Base-by-base conservation (phyloP, 345 rosid genomes). In the Syzygium aromaticum region DNA sequence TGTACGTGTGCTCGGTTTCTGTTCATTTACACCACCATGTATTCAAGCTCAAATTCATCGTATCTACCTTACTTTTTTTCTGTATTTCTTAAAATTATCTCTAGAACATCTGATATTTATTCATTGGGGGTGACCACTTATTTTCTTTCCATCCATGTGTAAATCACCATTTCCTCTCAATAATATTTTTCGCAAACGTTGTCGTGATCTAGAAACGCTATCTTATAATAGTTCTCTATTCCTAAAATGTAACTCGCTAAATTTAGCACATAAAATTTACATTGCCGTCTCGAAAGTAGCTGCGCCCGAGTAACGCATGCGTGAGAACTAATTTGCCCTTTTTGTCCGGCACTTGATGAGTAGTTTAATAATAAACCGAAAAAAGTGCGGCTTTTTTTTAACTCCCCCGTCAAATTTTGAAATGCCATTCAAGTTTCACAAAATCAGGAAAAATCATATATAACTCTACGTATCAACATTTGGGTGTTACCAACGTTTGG, bases 231-330 rank as follows among this genome's bases (percentile, higher is more conserved):
- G 3, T 30, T 64, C 40, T 64, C 8, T 15, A 64, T 30, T 11
- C 22, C 38, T 64, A 16, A 64, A 64, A 64, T 30, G 22, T 30
- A 64, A 7, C 77, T 64, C 43, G 15, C 7, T 63, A 63, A 63
- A 63, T 63, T 63, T 28, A 14, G 2, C 77, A 28, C 16, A 30
- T 8, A 8, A 5, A 64, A 33, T 30, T 16, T 2, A 30, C 0
- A 30, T 6, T 19, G 10, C 15, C 1, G 19, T 30, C 43, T 30
- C 22, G 16, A 15, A 30, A 8, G 38, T 64, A 16, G 21, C 0
- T 17, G 6, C 43, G 17, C 77, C 30, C 3, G 0, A 0, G 6
- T 64, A 19, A 54, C 1, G 25, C 57, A 19, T 3, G 56, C 2
- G 57, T 7, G 57, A 54, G 23, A 54, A 54, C 22, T 54, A 19